A percentile compares a stretch with the other conserved stretches of the same genome.
Conservation (phyloP, 1,284 basidiomycete genomes). For the Vanrija humicola region DNA sequence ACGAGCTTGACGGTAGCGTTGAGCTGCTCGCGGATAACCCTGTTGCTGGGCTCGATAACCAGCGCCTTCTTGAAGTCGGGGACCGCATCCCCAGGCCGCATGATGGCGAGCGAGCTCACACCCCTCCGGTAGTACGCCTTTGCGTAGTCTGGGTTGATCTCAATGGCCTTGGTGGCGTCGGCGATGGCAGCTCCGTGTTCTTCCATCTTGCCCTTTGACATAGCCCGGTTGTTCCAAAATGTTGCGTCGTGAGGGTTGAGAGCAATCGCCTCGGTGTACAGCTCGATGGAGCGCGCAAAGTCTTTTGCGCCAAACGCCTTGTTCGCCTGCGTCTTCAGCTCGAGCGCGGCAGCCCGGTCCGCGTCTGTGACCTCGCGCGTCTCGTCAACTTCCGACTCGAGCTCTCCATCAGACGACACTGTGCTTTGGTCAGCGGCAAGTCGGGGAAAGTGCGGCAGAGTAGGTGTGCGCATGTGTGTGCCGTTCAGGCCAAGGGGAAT, state of each 20-base stretch:
- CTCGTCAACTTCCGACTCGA: slow-evolving; percentile 43
- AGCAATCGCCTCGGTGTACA: slow-evolving; percentile 74
- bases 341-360: slow-evolving; percentile 63
- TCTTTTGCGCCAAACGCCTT: slow-evolving; percentile 68
- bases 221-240: slow-evolving; percentile 51
- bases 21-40: slow-evolving; percentile 72
- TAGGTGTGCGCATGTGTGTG: background rate
- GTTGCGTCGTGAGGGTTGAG: slow-evolving; percentile 60
- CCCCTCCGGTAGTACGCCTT: slow-evolving; percentile 75
- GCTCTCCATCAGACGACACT: slow-evolving; percentile 45
- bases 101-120: slow-evolving; percentile 82
- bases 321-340: slow-evolving; percentile 78
- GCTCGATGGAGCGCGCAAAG: slow-evolving; percentile 61
- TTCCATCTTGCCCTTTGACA: slow-evolving; percentile 53
- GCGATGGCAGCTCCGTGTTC: slow-evolving; percentile 50
- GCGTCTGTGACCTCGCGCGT: slow-evolving; percentile 58
- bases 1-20: slow-evolving; percentile 82
- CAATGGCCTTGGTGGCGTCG: slow-evolving; percentile 67
- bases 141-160: slow-evolving; percentile 81
- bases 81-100: slow-evolving; percentile 78
- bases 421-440: slow-evolving; percentile 5
- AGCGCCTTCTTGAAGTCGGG: slow-evolving; percentile 83
- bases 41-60: slow-evolving; percentile 82
- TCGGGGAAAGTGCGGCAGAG: background rate
- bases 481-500: background rate